A percentile compares a stretch with the other conserved stretches of the same genome.
Conservation (phyloP, 2,329 filamentous ascomycete genomes). For the Paecilomyces dactylethromorphus region DNA sequence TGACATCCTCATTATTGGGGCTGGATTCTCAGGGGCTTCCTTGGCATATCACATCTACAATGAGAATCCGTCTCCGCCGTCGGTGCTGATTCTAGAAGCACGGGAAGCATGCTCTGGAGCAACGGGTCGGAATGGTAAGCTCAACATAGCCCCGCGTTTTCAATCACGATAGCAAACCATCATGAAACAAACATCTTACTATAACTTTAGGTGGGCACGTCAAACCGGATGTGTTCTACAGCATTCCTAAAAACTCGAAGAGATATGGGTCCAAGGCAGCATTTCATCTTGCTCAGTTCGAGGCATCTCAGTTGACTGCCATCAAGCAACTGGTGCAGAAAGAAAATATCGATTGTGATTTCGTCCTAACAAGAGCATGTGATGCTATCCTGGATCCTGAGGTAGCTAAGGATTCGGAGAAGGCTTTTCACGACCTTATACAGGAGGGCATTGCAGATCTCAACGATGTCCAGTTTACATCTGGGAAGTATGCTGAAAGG, state of each 20-base stretch:
- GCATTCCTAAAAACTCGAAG: not conserved
- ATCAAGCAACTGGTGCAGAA: not conserved
- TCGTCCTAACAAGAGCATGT: not conserved
- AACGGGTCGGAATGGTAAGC: constrained; percentile 34
- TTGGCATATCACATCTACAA: constrained; percentile 35
- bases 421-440: not conserved
- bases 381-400: not conserved
- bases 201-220: not conserved
- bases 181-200: not conserved
- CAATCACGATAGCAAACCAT: too few species aligned
- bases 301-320: not conserved
- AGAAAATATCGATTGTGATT: not conserved
- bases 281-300: not conserved
- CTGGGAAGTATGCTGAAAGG: not conserved
- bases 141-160: not conserved
- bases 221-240: not conserved
- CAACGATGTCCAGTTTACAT: not conserved
- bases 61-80: constrained; percentile 14
- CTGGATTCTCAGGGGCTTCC: constrained; percentile 39
- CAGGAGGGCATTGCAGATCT: not conserved
- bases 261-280: not conserved
- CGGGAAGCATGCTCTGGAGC: constrained; percentile 37
- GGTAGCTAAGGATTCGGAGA: not conserved
- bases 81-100: constrained; percentile 35
- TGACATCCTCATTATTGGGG: constrained; percentile 42